A percentile compares a stretch with the other conserved stretches of the same genome.
phyloP scores from a whole-genome alignment of 495 filamentous ascomycete species.

The Glutinoglossum americanum region DNA sequence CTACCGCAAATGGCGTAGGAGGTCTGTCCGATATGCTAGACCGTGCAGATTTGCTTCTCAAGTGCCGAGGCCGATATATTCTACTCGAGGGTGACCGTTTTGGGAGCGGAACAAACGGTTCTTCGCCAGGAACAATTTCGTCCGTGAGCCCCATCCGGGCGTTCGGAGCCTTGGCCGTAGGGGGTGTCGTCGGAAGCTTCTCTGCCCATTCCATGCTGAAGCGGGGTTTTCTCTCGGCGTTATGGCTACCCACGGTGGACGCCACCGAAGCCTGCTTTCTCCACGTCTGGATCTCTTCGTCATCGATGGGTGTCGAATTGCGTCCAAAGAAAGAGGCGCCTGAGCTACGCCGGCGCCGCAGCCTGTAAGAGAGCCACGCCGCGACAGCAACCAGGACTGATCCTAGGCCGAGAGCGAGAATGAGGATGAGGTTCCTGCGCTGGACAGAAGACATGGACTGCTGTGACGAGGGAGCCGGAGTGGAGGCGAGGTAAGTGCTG shows the following conservation, averaged over 20 bases:
- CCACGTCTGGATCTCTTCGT: slow-evolving; percentile 1
- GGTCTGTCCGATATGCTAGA: background rate
- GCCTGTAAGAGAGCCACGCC: background rate
- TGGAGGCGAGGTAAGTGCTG: background rate
- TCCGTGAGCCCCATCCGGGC: slow-evolving; percentile 1
- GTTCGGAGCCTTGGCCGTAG: background rate
- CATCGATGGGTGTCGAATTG: background rate
- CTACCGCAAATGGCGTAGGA: background rate
- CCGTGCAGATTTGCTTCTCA: background rate
- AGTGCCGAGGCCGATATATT: background rate
- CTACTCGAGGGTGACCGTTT: background rate
- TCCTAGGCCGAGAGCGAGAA: background rate
- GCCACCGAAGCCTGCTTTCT: background rate
- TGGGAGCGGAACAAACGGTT: background rate
- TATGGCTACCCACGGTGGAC: background rate
- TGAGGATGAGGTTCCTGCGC: background rate
- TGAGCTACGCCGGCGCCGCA: background rate
- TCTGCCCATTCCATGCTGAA: background rate
- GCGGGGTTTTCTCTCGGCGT: background rate
- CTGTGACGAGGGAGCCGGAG: background rate
- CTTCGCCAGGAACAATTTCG: background rate
- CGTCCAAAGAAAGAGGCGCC: background rate
- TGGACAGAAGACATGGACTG: background rate
- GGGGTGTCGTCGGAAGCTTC: background rate
- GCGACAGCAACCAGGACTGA: background rate